Conservation (phyloP, 495 filamentous ascomycete genomes). For the Xylaria sp. region DNA sequence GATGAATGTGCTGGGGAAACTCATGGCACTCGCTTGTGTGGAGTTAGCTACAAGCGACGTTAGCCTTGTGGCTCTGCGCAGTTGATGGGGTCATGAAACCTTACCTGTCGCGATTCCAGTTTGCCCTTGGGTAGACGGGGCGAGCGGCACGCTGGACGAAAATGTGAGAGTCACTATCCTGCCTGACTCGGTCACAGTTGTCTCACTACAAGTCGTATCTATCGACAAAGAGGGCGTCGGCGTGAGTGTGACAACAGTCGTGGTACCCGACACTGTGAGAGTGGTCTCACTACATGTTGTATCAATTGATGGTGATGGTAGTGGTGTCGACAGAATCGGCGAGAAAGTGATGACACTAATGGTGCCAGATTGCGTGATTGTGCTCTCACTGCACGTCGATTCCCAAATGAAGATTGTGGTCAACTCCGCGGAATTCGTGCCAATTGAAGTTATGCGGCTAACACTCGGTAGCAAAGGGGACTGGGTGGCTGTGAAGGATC, state of each 20-base stretch:
- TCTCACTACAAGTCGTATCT: constrained; percentile 30
- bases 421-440: constrained; percentile 27
- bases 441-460: neutral
- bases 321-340: constrained; percentile 18
- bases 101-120: constrained; percentile 20
- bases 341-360: constrained; percentile 30
- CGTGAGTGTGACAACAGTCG: constrained; percentile 30
- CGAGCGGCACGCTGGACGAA: neutral
- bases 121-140: constrained; percentile 2
- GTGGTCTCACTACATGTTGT: constrained; percentile 40
- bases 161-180: constrained; percentile 7
- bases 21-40: constrained; percentile 4
- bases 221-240: constrained; percentile 18
- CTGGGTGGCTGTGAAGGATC: constrained; percentile 26
- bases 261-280: constrained; percentile 30
- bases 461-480: constrained; percentile 21
- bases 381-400: constrained; percentile 42
- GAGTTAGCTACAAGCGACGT: constrained; percentile 10
- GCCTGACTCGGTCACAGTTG: constrained; percentile 21
- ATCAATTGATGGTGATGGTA: constrained; percentile 26
- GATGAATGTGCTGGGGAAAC: constrained; percentile 37
- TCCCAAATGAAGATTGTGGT: constrained; percentile 32
- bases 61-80: neutral
- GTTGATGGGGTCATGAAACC: neutral
- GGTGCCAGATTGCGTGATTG: constrained; percentile 35